These are phyloP conservation scores for Termitomyces sp. DNA, from an alignment of 1,284 basidiomycete genomes.

Conservation along the genomic window DNA sequence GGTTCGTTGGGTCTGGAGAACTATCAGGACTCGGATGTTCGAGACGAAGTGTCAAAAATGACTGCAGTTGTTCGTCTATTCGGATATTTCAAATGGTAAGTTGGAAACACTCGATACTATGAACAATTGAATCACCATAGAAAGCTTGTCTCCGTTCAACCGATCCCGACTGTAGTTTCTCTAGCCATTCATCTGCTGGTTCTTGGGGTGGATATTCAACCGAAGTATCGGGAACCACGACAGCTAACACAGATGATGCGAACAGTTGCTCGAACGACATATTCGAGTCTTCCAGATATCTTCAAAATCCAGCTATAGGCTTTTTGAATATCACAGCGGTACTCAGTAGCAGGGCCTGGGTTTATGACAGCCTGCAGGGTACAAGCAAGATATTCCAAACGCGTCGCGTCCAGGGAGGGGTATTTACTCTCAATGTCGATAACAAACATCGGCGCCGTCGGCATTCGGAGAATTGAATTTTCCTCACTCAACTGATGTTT, in stretches of 20 bases:
- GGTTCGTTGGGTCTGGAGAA: constrained; percentile 34
- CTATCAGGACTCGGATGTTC: constrained; percentile 34
- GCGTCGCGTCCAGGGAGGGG: too few relatives aligned
- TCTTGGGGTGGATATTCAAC: constrained; percentile 52
- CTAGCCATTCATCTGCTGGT: constrained; percentile 53
- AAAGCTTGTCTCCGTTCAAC: constrained; percentile 59
- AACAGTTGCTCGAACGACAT: constrained; percentile 60
- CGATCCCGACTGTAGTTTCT: constrained; percentile 30
- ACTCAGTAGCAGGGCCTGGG: too few relatives aligned
- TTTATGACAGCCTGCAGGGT: too few relatives aligned
- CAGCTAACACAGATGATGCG: constrained; percentile 53
- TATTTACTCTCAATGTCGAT: constrained; percentile 1
- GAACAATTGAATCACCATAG: constrained; percentile 53
- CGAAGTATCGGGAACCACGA: constrained; percentile 62
- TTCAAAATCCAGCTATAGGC: too few relatives aligned
- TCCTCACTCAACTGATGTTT: background rate
- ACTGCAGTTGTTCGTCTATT: constrained; percentile 62
- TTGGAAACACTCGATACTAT: constrained; percentile 16
- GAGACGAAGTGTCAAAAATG: constrained; percentile 55
- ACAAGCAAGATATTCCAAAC: too few relatives aligned
- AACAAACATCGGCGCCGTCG: background rate
- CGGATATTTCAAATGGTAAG: constrained; percentile 23
- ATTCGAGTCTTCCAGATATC: background rate
- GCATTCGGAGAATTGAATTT: background rate
- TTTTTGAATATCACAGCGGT: background rate